phyloP scores from a whole-genome alignment of 176 grass and related monocot species.

The Zoysia pacifica region DNA sequence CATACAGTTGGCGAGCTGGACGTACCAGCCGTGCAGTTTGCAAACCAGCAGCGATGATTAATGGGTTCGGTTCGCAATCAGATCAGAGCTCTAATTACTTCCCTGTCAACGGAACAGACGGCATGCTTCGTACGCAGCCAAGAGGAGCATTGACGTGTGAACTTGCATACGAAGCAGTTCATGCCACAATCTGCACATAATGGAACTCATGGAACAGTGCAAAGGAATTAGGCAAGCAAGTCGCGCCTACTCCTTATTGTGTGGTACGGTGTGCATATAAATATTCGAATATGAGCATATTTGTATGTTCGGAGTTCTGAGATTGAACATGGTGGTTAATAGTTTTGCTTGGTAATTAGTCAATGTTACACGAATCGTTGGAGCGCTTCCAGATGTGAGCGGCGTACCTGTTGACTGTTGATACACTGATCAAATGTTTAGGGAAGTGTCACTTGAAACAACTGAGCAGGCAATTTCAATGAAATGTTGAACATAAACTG shows the following conservation, averaged over 20 bases:
- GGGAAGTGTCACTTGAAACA: not conserved
- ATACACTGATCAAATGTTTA: not conserved
- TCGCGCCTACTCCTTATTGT: not conserved
- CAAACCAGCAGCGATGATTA: not conserved
- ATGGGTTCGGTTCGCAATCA: constrained; percentile 15
- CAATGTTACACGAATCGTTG: no score
- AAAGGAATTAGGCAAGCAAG: not conserved
- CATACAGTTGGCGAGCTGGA: constrained; percentile 6
- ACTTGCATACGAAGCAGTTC: not conserved
- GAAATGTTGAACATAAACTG: no score
- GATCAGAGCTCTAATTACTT: constrained; percentile 14
- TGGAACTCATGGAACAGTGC: not conserved
- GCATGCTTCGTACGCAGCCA: constrained; percentile 28
- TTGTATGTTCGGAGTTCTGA: no score
- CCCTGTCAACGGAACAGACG: constrained; percentile 32
- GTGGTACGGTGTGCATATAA: not conserved
- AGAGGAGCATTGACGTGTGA: constrained; percentile 11
- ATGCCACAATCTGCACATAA: not conserved
- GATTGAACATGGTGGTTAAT: no score
- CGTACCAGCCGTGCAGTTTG: constrained; percentile 32
- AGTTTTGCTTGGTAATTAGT: no score
- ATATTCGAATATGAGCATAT: no score
- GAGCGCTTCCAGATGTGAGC: no score
- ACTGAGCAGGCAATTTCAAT: not conserved
- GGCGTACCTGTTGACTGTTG: not conserved